Percentiles rank a stretch among this genome's conserved stretches.
Evolutionary conservation across 129 eudicot species (phyloP).

Genomic region (Helianthus annuus): HanXRQr2.0-SUNRISE NC_035440.2:84938027-84938526

Average conservation of each 20-base stretch:
- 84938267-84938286: slow-evolving; percentile 2
- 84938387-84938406: neutral
- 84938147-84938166: neutral
- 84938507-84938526: slow-evolving; percentile 14
- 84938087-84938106: slow-evolving; percentile 9
- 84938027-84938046: slow-evolving; percentile 8
- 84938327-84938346: slow-evolving; percentile 2
- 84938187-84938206: neutral
- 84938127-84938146: neutral
- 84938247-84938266: slow-evolving; percentile 9
- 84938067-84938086: neutral
- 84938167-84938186: neutral
- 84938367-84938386: neutral
- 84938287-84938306: slow-evolving; percentile 6
- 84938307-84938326: neutral
- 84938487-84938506: slow-evolving; percentile 14
- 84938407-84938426: slow-evolving; percentile 10
- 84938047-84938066: neutral
- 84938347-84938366: neutral
- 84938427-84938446: slow-evolving; percentile 21
- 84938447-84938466: slow-evolving; percentile 25
- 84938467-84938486: slow-evolving; percentile 1
- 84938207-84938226: slow-evolving; percentile 13
- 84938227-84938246: slow-evolving; percentile 25
- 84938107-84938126: slow-evolving; percentile 23